Evolutionary conservation across 2,329 filamentous ascomycete species (phyloP).

Genomic region (Diaporthe destruens): DNA sequence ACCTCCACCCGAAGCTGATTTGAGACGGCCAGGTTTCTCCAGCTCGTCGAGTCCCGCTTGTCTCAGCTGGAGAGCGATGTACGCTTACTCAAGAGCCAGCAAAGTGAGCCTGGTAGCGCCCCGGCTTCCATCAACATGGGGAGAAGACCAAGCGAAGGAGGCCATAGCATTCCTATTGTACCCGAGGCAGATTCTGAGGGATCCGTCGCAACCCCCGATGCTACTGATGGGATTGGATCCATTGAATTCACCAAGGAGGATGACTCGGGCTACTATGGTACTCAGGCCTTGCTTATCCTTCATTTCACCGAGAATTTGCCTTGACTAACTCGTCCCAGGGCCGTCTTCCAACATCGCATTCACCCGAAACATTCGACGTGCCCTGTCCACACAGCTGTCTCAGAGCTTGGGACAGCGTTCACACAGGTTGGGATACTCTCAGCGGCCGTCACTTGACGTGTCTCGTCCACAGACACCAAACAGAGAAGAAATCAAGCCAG

Average conservation of each 20-base stretch:
- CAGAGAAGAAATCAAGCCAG: neutral
- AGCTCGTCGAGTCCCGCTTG: constrained; percentile 39
- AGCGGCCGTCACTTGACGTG: constrained; percentile 39
- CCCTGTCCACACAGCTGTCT: constrained; percentile 39
- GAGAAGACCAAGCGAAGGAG: constrained; percentile 23
- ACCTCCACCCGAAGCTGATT: neutral
- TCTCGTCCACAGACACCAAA: constrained; percentile 36
- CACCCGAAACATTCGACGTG: constrained; percentile 43
- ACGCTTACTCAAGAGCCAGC: constrained; percentile 32
- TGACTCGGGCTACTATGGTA: constrained; percentile 45
- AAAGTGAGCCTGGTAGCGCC: constrained; percentile 33
- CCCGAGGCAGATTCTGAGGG: constrained; percentile 50
- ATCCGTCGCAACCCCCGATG: constrained; percentile 33
- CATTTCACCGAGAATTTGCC: neutral
- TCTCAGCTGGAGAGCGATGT: constrained; percentile 40
- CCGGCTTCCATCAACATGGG: constrained; percentile 12
- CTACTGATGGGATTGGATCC: constrained; percentile 45
- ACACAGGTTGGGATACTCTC: constrained; percentile 8
- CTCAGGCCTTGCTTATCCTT: neutral
- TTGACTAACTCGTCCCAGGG: constrained; percentile 28
- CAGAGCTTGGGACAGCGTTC: constrained; percentile 1
- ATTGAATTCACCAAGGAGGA: constrained; percentile 45
- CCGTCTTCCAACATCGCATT: constrained; percentile 48
- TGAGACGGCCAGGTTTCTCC: constrained; percentile 24
- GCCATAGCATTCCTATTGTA: constrained; percentile 36